phyloP scores from a whole-genome alignment of 371 early-diverging fungal genomes.

The Mucor plumbeus region DNA sequence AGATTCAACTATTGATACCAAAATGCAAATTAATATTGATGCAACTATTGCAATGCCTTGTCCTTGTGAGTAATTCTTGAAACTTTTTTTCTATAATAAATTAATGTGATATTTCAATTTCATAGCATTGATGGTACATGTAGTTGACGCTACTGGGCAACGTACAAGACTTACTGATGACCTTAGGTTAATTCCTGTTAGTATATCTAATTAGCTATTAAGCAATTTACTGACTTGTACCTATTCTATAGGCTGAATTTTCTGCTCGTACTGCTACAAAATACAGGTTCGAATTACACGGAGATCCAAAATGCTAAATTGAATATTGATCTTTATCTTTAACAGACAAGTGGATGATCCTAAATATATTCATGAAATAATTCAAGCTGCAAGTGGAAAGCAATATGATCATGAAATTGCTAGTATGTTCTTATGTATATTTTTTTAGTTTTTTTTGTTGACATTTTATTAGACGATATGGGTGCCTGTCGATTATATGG shows the following conservation, averaged over 20 bases:
- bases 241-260: slow-evolving; percentile 47
- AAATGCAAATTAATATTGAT: slow-evolving; percentile 86
- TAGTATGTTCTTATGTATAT: slow-evolving; percentile 19
- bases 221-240: neutral
- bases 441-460: neutral
- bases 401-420: slow-evolving; percentile 42
- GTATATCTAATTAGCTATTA: neutral
- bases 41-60: slow-evolving; percentile 92
- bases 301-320: neutral
- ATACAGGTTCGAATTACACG: slow-evolving; percentile 30
- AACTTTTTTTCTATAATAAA: too few relatives aligned
- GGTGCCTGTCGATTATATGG: slow-evolving; percentile 83
- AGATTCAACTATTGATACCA: slow-evolving; percentile 68
- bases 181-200: slow-evolving; percentile 52
- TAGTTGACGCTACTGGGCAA: slow-evolving; percentile 55
- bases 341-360: slow-evolving; percentile 36
- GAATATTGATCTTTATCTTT: neutral
- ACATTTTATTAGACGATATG: slow-evolving; percentile 39
- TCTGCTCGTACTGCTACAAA: slow-evolving; percentile 44
- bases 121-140: slow-evolving; percentile 44
- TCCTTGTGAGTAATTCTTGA: slow-evolving; percentile 50
- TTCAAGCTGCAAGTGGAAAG: slow-evolving; percentile 50
- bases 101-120: too few relatives aligned
- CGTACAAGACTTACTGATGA: slow-evolving; percentile 46
- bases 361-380: slow-evolving; percentile 46